phyloP scores from a whole-genome alignment of 108 stramenopile species.

The Cyclotella sp. region DNA sequence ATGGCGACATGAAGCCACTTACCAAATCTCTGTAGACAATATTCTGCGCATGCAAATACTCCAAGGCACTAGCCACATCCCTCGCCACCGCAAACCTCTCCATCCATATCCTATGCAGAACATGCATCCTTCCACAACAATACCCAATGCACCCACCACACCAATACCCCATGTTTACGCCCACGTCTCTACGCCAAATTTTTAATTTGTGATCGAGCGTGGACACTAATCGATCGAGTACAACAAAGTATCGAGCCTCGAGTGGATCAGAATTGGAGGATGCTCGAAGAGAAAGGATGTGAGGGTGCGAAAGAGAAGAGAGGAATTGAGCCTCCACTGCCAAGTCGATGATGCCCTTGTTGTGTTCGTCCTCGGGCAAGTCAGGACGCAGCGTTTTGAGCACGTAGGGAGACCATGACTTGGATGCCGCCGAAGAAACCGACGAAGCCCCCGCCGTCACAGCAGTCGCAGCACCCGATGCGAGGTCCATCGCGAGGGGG shows the following conservation, averaged over 20 bases:
- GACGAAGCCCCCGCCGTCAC: not conserved
- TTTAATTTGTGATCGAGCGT: conserved; percentile 82
- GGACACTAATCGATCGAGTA: conserved; percentile 70
- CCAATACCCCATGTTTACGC: conserved; percentile 65
- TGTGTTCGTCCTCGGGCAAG: conserved; percentile 81
- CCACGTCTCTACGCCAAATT: conserved; percentile 75
- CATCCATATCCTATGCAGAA: conserved; percentile 76
- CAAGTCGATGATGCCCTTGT: conserved; percentile 86
- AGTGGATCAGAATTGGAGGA: conserved; percentile 84
- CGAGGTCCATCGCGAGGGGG: not conserved
- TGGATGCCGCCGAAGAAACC: too few species aligned
- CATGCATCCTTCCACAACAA: conserved; percentile 78
- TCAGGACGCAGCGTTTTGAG: conserved; percentile 82
- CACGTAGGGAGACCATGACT: conserved; percentile 53
- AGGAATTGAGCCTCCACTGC: conserved; percentile 90
- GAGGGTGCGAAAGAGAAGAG: conserved; percentile 63
- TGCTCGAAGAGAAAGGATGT: conserved; percentile 82
- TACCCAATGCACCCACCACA: conserved; percentile 71
- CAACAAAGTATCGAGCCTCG: conserved; percentile 80
- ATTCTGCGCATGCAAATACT: conserved; percentile 74
- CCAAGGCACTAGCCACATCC: conserved; percentile 79
- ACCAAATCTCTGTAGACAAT: conserved; percentile 84
- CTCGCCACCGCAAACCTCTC: conserved; percentile 68
- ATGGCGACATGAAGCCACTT: conserved; percentile 20
- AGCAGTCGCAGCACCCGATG: not conserved